Percentiles rank a stretch among this genome's conserved stretches.
These are phyloP conservation scores for Ploettnerulaceae sp. DNA, from an alignment of 2,329 filamentous ascomycete species.

Conservation along the genomic window DNA sequence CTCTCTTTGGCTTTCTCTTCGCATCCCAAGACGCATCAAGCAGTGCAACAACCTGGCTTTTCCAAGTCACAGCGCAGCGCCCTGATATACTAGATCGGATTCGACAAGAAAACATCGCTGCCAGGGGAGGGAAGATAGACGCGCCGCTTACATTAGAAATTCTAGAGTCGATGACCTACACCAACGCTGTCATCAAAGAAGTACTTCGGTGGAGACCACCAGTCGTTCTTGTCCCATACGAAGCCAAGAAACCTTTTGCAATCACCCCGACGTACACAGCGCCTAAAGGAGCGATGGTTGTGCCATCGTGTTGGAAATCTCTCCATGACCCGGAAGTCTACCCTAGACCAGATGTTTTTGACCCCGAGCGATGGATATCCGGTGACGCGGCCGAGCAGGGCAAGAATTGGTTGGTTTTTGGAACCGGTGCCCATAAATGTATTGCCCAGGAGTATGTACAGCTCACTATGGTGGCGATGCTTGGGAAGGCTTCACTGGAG, in stretches of 20 bases:
- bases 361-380: conserved; percentile 86
- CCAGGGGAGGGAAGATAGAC: conserved; percentile 69
- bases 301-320: conserved; percentile 85
- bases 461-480: conserved; percentile 80
- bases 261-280: conserved; percentile 85
- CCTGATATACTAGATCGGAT: conserved; percentile 89
- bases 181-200: conserved; percentile 86
- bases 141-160: conserved; percentile 73
- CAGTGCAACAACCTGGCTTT: conserved; percentile 89
- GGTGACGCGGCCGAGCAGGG: conserved; percentile 75
- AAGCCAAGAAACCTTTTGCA: conserved; percentile 92
- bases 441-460: conserved; percentile 89
- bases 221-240: conserved; percentile 94
- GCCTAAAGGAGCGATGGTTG: conserved; percentile 91
- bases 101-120: conserved; percentile 79
- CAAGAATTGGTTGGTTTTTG: conserved; percentile 97
- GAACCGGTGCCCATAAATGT: conserved; percentile 93
- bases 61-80: conserved; percentile 88
- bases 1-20: conserved; percentile 93
- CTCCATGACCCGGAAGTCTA: conserved; percentile 93
- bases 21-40: conserved; percentile 96
- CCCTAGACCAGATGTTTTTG: conserved; percentile 79
- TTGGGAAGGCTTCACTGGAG: conserved; percentile 82
- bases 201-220: conserved; percentile 90
- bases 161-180: conserved; percentile 84